Evolutionary conservation across 306 rosid species (phyloP), one percentile per base, ranked within the genome.

Genomic region (Pyrus betulifolia): DNA sequence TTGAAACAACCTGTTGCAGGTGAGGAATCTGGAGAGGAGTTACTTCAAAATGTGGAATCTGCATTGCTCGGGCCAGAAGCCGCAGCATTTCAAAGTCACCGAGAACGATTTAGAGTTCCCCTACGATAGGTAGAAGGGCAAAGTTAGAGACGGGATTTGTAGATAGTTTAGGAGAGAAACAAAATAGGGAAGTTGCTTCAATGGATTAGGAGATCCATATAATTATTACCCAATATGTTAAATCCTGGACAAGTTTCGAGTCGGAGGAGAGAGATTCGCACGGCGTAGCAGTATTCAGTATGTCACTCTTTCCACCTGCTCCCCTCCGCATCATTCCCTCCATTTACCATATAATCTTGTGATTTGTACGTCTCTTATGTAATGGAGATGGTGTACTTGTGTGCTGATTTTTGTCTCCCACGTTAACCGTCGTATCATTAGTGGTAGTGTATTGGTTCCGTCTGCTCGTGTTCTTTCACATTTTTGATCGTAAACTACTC

Each of bases 21-120:
- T 86, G 71, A 80, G 84, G 76, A 86, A 86, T 77, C 72, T 86
- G 72, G 89, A 86, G 54, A 78, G 87, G 69, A 35, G 78, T 27
- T 86, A 83, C 70, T 75, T 83, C 76, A 86, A 86, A 70, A 86
- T 86, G 89, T 86, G 89, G 89, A 86, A 86, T 78, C 69, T 81
- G 52, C 87, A 86, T 40, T 86, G 89, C 82, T 83, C 82, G 0
- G 85, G 85, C 19, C 82, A 81, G 79, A 76, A 42, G 10, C 83
- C 89, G 18, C 87, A 86, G 58, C 87, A 86, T 81, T 86, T 86
- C 67, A 81, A 78, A 67, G 89, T 86, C 40, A 72, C 78, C 1
- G 89, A 86, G 81, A 81, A 72, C 27, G 78, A 86, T 28, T 23
- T 61, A 45, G 87, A 86, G 27, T 86, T 54, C 58, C 89, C 85